These are phyloP conservation scores for Scutellaria baicalensis DNA, from an alignment of 257 asterid species.

Conservation along the genomic window DNA sequence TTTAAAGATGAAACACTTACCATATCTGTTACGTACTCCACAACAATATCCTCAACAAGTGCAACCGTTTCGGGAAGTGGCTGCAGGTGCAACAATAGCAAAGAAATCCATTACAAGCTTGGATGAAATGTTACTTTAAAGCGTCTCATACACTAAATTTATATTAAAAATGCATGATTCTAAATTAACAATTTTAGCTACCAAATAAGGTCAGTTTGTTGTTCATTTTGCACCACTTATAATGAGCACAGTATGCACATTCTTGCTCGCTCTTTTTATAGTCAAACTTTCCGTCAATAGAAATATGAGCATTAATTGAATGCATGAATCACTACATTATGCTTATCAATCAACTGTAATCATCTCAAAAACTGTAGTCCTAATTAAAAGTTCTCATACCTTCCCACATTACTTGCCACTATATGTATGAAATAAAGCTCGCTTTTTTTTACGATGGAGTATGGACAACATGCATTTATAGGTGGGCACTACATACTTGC, in stretches of 20 bases:
- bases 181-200: not conserved
- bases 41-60: slow-evolving; percentile 88
- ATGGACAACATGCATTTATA: not conserved
- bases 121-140: not conserved
- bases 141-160: not conserved
- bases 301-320: not conserved
- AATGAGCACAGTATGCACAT: not conserved
- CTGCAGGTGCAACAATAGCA: slow-evolving; percentile 32
- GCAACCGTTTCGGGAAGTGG: slow-evolving; percentile 92
- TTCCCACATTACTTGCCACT: not conserved
- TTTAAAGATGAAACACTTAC: slow-evolving; percentile 31
- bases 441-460: not conserved
- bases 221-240: not conserved
- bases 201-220: not conserved
- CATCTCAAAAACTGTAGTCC: not conserved
- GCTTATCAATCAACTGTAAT: not conserved
- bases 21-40: slow-evolving; percentile 89
- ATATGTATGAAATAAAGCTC: not conserved
- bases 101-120: not conserved
- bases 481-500: not conserved
- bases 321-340: not conserved
- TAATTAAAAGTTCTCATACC: not conserved
- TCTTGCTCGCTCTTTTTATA: not conserved
- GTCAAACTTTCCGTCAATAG: not conserved
- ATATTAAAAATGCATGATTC: not conserved